Conservation (phyloP, 805 yeast genomes). For the Starmerella bombicola region DNA sequence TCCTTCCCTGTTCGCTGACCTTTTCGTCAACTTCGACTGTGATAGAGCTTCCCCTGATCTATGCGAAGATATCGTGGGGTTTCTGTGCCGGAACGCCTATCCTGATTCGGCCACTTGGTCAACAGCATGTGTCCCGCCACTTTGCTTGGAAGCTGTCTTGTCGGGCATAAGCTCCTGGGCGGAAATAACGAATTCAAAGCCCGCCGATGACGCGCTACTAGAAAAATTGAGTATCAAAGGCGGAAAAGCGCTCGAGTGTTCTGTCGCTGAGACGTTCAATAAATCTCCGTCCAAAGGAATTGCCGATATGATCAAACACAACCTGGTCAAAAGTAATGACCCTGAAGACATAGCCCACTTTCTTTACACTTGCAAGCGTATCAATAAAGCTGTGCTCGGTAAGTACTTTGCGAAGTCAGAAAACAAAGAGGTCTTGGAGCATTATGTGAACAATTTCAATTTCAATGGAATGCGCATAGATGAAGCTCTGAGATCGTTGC, state of each 20-base stretch:
- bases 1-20: constrained; percentile 59
- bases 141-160: constrained; percentile 78
- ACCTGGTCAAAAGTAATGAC: constrained; percentile 42
- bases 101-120: constrained; percentile 75
- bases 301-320: constrained; percentile 46
- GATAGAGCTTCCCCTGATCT: constrained; percentile 77
- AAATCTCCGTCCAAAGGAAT: constrained; percentile 68
- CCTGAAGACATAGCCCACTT: constrained; percentile 58
- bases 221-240: constrained; percentile 1
- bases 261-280: constrained; percentile 65
- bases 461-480: constrained; percentile 74
- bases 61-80: constrained; percentile 51
- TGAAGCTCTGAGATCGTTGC: constrained; percentile 73
- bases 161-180: constrained; percentile 41
- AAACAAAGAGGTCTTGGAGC: constrained; percentile 44
- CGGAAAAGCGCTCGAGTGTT: constrained; percentile 59
- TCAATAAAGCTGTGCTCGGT: constrained; percentile 81
- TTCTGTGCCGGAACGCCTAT: constrained; percentile 62
- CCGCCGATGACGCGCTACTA: neutral
- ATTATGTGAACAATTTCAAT: constrained; percentile 60
- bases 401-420: constrained; percentile 70
- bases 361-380: constrained; percentile 63
- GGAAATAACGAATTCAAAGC: neutral
- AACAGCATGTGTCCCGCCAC: constrained; percentile 81
- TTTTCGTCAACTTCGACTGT: constrained; percentile 81